Evolutionary conservation across 306 rosid species (phyloP).

Genomic region (Acacia melanoxylon): DNA sequence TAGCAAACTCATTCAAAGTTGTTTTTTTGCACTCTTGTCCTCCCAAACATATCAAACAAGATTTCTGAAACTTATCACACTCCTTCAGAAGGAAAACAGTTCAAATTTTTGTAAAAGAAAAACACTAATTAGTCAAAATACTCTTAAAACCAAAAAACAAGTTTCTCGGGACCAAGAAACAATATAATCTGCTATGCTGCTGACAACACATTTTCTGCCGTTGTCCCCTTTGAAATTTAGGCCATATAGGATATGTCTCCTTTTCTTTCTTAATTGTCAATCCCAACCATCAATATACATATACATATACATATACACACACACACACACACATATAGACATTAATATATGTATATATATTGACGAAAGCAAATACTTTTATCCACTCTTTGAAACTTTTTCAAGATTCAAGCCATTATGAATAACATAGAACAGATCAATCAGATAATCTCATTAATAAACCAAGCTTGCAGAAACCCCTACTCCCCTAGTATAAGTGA

Average conservation of each 20-base stretch:
- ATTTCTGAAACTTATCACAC: slow-evolving; percentile 2
- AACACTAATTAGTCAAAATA: background rate
- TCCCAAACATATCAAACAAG: background rate
- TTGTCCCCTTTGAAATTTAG: background rate
- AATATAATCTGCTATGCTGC: background rate
- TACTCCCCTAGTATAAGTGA: background rate
- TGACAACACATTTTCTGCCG: background rate
- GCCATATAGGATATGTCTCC: background rate
- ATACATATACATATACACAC: too few species aligned
- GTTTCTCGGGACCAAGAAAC: background rate
- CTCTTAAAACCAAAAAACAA: background rate
- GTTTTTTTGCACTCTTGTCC: background rate
- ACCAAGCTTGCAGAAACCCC: background rate
- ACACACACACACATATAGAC: too few species aligned
- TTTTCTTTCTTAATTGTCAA: background rate
- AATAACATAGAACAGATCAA: background rate
- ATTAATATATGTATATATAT: too few species aligned
- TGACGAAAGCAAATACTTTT: too few species aligned
- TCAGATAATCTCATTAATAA: background rate
- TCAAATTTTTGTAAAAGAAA: background rate
- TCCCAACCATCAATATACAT: background rate
- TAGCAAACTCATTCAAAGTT: background rate
- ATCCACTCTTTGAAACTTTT: too few species aligned
- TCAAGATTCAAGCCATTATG: background rate
- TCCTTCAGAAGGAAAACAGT: background rate